These are phyloP conservation scores for Fusarium camptoceras DNA, from an alignment of 2,329 filamentous ascomycete species.

Conservation along the genomic window DNA sequence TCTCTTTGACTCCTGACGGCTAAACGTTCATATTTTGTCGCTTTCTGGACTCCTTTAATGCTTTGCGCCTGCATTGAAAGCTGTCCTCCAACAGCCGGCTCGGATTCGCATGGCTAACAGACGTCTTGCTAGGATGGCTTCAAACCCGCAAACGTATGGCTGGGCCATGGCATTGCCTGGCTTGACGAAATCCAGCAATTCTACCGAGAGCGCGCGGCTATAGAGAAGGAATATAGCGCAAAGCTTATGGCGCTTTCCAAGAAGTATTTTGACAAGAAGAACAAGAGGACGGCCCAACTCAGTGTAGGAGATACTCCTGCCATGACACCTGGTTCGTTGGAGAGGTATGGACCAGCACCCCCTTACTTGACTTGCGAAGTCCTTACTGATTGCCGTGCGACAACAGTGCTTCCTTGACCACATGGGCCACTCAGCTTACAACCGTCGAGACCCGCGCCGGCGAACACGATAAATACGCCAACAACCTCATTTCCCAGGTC, in stretches of 20 bases:
- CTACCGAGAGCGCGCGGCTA: constrained; percentile 91
- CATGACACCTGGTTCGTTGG: constrained; percentile 94
- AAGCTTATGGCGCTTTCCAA: constrained; percentile 90
- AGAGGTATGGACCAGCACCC: constrained; percentile 67
- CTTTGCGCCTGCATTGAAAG: constrained; percentile 24
- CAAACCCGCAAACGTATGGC: constrained; percentile 94
- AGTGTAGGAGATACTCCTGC: constrained; percentile 94
- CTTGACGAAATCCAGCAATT: constrained; percentile 97
- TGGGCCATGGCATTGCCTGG: constrained; percentile 89
- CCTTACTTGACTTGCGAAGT: background rate
- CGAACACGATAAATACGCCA: constrained; percentile 88
- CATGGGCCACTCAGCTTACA: constrained; percentile 93
- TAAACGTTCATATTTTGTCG: background rate
- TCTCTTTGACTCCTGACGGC: background rate
- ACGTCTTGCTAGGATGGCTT: constrained; percentile 83
- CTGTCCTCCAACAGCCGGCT: constrained; percentile 11
- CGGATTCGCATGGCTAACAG: constrained; percentile 14
- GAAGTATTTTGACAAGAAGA: constrained; percentile 98
- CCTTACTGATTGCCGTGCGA: constrained; percentile 40
- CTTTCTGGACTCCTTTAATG: background rate
- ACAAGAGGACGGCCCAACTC: constrained; percentile 84
- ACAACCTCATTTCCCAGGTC: constrained; percentile 81
- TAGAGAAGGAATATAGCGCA: constrained; percentile 96
- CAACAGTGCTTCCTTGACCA: constrained; percentile 87
- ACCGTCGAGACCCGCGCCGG: constrained; percentile 88